Conservation (phyloP, 371 early-diverging fungal species). For the Lichtheimia corymbifera region DNA sequence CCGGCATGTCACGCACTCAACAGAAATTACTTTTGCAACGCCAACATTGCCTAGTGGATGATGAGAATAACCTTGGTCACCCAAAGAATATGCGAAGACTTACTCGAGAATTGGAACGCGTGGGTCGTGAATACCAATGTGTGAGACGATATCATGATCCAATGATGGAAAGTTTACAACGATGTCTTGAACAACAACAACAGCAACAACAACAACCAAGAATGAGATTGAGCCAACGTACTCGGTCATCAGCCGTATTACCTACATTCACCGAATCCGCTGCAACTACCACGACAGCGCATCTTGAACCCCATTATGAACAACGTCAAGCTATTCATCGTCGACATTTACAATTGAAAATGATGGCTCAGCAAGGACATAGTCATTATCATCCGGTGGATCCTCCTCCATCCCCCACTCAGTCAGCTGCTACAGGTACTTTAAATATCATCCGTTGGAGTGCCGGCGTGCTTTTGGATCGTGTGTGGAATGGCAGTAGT, state of each 20-base stretch:
- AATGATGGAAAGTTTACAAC: constrained; percentile 34
- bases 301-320: constrained; percentile 15
- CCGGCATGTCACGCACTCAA: constrained; percentile 50
- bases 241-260: constrained; percentile 16
- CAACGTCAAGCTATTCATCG: constrained; percentile 23
- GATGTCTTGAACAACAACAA: constrained; percentile 24
- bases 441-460: constrained; percentile 25
- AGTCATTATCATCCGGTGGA: not conserved
- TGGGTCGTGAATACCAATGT: constrained; percentile 46
- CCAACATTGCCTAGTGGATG: constrained; percentile 50
- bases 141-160: constrained; percentile 41
- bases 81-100: constrained; percentile 51
- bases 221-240: constrained; percentile 6
- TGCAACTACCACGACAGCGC: not conserved
- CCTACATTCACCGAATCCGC: constrained; percentile 9
- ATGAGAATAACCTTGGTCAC: constrained; percentile 47
- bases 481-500: constrained; percentile 20
- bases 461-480: constrained; percentile 23
- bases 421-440: not conserved
- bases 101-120: constrained; percentile 50
- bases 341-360: constrained; percentile 17
- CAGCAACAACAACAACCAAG: constrained; percentile 6
- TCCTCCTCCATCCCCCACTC: not conserved
- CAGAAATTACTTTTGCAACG: constrained; percentile 53
- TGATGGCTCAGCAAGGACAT: constrained; percentile 6